Evolutionary conservation across 352 stramenopile genomes (phyloP), one percentile per base, ranked within the genome.

Genomic region (Globisporangium polare): DNA sequence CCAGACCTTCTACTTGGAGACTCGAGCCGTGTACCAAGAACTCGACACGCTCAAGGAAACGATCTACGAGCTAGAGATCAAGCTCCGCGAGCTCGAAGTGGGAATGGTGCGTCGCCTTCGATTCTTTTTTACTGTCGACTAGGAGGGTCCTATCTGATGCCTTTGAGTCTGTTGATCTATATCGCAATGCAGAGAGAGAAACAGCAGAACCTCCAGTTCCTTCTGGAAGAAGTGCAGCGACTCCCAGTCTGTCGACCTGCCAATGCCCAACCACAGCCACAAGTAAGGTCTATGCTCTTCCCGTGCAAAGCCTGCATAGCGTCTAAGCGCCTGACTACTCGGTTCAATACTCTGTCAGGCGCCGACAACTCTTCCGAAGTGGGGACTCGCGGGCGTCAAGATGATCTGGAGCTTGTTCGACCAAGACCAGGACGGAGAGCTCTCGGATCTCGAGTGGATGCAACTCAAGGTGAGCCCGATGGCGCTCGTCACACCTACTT

Each of bases 51-150:
- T 90, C 22, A 77, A 74, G 47, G 68, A 67, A 24, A 81, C 76
- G 17, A 74, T 90, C 51, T 90, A 88, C 58, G 76, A 81, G 46
- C 80, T 88, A 67, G 77, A 86, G 62, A 62, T 81, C 20, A 63
- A 70, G 2, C 67, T 86, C 33, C 73, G 73, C 6, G 72, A 83
- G 22, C 69, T 76, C 20, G 77, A 89, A 43, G 45, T 68, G 24
- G 62, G 83, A 24, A 26, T 88, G 72, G 78, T 88, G n/a, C 31
- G 66, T 24, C 2, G 3, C 3, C 41, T 9, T 18, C n/a, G n/a
- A 24, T 3, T 47, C 17, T 47, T 12, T 45, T n/a, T 33, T 33
- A 33, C 29, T 33, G 8, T 33, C n/a, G n/a, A n/a, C 29, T 33
- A 33, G 5, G 29, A 33, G 29, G 29, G 5, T 1, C 4, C 29